These are phyloP conservation scores for Isabelozyma pseudorhagii DNA, from an alignment of 805 yeast species.

Conservation along the genomic window DNA sequence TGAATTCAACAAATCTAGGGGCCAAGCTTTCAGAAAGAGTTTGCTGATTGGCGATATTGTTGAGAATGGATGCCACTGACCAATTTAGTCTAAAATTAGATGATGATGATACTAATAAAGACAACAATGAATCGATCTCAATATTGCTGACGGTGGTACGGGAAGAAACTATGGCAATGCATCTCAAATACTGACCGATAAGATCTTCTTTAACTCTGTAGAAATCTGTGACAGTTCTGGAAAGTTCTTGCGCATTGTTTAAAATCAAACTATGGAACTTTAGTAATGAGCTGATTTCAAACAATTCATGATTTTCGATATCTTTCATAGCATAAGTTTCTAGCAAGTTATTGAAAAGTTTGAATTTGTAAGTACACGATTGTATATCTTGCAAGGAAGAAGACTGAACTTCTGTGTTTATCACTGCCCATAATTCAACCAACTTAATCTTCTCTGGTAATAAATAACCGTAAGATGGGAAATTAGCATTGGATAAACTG, in stretches of 20 bases:
- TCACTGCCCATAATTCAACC: constrained; percentile 12
- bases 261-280: constrained; percentile 15
- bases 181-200: constrained; percentile 23
- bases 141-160: not conserved
- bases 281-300: constrained; percentile 14
- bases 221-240: constrained; percentile 26
- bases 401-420: constrained; percentile 14
- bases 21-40: constrained; percentile 3
- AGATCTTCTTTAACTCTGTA: constrained; percentile 44
- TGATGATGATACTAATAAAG: constrained; percentile 13
- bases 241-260: constrained; percentile 13
- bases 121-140: constrained; percentile 5
- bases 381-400: constrained; percentile 16
- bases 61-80: constrained; percentile 18
- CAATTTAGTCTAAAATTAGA: constrained; percentile 21
- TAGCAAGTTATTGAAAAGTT: constrained; percentile 23
- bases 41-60: constrained; percentile 7
- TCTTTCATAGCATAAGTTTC: constrained; percentile 3
- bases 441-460: constrained; percentile 7
- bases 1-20: constrained; percentile 24
- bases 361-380: constrained; percentile 17
- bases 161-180: constrained; percentile 1
- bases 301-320: constrained; percentile 1
- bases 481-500: constrained; percentile 18
- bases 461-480: constrained; percentile 5